Evolutionary conservation across 2,329 filamentous ascomycete species (phyloP), one percentile per base, ranked within the genome.

Genomic region (Boeremia exigua): DNA sequence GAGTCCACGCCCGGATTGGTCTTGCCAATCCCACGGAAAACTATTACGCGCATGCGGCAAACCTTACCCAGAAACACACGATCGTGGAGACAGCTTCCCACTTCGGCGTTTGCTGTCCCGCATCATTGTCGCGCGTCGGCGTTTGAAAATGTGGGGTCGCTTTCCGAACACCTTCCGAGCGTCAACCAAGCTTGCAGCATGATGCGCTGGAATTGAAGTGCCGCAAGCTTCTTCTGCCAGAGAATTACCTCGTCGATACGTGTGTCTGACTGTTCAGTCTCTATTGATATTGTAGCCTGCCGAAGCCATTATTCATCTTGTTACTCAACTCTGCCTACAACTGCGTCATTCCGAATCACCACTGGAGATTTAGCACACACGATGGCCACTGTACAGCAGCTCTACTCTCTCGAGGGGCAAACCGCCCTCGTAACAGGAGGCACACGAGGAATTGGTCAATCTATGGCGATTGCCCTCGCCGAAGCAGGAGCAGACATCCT

Each of bases 401-500:
- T 82, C 32, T 82, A 82, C 69, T 80, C 78, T 27, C 75, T 82
- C 9, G 70, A 80, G 57, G 80, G 80, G 44, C 77, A 82, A 63
- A 81, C 78, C 1, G 80, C 80, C 17, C 65, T 82, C 36, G 77
- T 81, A 8, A 82, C 80, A 38, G 80, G 80, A 39, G 80, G 79
- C 1, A 82, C 80, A 2, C 67, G 80, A 67, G 80, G 80, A 12
- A 82, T 82, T 39, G 80, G 80, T 15, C 79, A 81, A 63, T 65
- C 79, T 12, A 82, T 82, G 80, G 78, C 80, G 25, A 59, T 82
- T 17, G 80, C 80, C 34, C 70, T 82, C 40, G 80, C 80, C 47
- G 79, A 81, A 73, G 78, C 80, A 46, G 80, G 80, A 46, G 80
- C 80, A 63, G 79, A 82, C 63, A 75, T 82, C 32, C 61, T 82